Conservation (phyloP, 345 rosid species). For the Eucalyptus grandis region DNA sequence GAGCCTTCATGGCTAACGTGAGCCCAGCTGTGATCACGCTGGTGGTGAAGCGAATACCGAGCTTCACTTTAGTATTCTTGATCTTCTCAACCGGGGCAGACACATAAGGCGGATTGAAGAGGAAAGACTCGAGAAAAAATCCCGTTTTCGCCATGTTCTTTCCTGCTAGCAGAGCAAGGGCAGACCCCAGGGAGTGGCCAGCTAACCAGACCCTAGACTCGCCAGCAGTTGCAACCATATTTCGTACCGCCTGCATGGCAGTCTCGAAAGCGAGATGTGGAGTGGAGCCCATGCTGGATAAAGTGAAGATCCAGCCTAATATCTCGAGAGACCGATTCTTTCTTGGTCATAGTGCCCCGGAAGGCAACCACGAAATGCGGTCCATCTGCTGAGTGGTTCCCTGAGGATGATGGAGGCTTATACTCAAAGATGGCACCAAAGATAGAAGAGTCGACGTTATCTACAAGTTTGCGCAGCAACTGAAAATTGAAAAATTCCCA, state of each 20-base stretch:
- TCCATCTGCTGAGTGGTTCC: conserved; percentile 7
- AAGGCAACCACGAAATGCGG: conserved; percentile 68
- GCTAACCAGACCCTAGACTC: conserved; percentile 73
- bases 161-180: conserved; percentile 71
- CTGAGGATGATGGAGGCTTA: conserved; percentile 22
- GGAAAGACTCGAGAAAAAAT: conserved; percentile 39
- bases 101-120: conserved; percentile 79
- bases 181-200: conserved; percentile 91
- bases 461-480: conserved; percentile 45
- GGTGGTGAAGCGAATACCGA: conserved; percentile 50
- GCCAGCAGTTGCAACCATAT: conserved; percentile 54
- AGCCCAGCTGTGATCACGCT: conserved; percentile 85
- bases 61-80: conserved; percentile 48
- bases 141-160: conserved; percentile 64
- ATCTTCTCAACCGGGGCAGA: conserved; percentile 73
- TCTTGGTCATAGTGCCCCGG: conserved; percentile 72
- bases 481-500: conserved; percentile 71
- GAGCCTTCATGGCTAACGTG: conserved; percentile 45
- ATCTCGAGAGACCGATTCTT: conserved; percentile 56
- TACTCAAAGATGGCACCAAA: conserved; percentile 81
- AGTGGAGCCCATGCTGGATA: conserved; percentile 55
- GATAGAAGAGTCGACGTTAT: conserved; percentile 58
- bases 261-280: conserved; percentile 65
- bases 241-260: conserved; percentile 67
- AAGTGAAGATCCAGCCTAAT: conserved; percentile 49